A percentile compares a stretch with the other conserved stretches of the same genome.
Evolutionary conservation across 768 basidiomycete genomes (phyloP).

Genomic region (Pluteus cervinus): DNA sequence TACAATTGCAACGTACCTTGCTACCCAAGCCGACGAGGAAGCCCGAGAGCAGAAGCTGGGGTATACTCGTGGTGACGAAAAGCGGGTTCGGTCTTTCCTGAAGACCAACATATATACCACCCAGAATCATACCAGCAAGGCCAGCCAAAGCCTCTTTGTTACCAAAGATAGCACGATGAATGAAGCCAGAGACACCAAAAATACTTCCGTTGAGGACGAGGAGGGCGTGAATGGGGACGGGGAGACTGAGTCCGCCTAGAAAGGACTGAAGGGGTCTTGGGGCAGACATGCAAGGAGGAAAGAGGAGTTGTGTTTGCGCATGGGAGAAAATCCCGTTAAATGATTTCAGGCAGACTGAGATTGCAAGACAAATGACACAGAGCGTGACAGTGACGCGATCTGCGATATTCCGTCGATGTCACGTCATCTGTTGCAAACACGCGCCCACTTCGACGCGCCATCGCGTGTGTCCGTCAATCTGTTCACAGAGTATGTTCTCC

Average conservation of each 20-base stretch:
- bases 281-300: conserved; percentile 24
- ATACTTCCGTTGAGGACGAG: conserved; percentile 48
- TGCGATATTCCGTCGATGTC: no score
- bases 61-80: conserved; percentile 17
- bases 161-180: conserved; percentile 45
- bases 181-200: conserved; percentile 58
- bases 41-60: conserved; percentile 37
- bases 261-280: conserved; percentile 47
- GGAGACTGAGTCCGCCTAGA: conserved; percentile 47
- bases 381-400: no score
- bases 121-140: conserved; percentile 40
- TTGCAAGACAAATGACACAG: no score
- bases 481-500: conserved; percentile 43
- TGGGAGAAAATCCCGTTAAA: no score
- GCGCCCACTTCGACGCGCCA: conserved; percentile 45
- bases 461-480: conserved; percentile 43
- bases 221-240: conserved; percentile 46
- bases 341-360: no score
- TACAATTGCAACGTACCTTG: conserved; percentile 29
- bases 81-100: conserved; percentile 30
- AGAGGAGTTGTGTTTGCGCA: no score
- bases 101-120: conserved; percentile 38
- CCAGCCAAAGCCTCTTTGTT: conserved; percentile 34
- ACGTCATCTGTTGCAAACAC: conserved; percentile 27
- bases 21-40: conserved; percentile 54